phyloP scores from a whole-genome alignment of 768 basidiomycete species.

The Boletus speciosus region DNA sequence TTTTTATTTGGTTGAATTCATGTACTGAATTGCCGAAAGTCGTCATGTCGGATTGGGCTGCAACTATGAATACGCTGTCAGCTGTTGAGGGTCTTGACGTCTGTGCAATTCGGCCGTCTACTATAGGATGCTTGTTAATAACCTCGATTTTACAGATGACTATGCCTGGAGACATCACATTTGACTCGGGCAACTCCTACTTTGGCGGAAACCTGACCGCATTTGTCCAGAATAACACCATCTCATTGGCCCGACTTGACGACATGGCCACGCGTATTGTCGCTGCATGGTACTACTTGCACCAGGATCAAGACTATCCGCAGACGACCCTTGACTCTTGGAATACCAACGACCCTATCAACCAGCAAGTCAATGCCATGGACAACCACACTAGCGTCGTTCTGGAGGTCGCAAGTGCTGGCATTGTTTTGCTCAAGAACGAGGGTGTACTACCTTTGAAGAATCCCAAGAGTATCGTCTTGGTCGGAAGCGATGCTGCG shows the following conservation, averaged over 20 bases:
- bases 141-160: slow-evolving; percentile 49
- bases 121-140: not conserved
- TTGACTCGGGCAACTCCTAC: slow-evolving; percentile 39
- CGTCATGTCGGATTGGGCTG: slow-evolving; percentile 62
- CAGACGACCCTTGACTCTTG: slow-evolving; percentile 26
- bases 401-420: slow-evolving; percentile 61
- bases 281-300: slow-evolving; percentile 52
- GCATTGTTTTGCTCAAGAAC: slow-evolving; percentile 70
- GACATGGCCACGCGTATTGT: slow-evolving; percentile 73
- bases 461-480: slow-evolving; percentile 53
- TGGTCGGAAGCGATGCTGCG: slow-evolving; percentile 64
- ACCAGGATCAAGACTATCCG: slow-evolving; percentile 32
- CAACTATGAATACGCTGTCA: slow-evolving; percentile 45
- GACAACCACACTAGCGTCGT: slow-evolving; percentile 50
- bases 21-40: slow-evolving; percentile 27
- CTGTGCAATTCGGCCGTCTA: slow-evolving; percentile 14
- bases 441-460: slow-evolving; percentile 54
- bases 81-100: slow-evolving; percentile 64
- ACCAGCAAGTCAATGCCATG: slow-evolving; percentile 53
- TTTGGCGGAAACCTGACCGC: slow-evolving; percentile 59
- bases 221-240: slow-evolving; percentile 57
- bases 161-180: slow-evolving; percentile 62
- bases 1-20: not conserved
- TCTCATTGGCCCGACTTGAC: slow-evolving; percentile 56
- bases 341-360: slow-evolving; percentile 28